Conservation (phyloP, 2,329 filamentous ascomycete species). For the Hymenoscyphus linearis region DNA sequence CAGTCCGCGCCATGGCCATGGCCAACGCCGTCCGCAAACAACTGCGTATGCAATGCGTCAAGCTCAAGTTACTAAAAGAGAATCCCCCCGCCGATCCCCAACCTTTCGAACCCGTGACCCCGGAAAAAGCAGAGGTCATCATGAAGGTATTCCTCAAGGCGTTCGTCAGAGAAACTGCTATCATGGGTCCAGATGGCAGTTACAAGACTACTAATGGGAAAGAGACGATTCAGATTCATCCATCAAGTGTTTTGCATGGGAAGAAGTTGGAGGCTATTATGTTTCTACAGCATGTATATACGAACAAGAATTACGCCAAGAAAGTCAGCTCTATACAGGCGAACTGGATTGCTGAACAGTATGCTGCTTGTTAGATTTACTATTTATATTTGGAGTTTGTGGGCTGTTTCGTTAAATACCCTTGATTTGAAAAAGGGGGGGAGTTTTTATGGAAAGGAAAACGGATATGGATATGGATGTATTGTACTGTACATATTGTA, state of each 20-base stretch:
- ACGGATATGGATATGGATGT: not conserved
- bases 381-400: not conserved
- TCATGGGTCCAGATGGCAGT: conserved; percentile 54
- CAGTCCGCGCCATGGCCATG: conserved; percentile 56
- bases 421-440: not conserved
- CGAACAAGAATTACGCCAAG: conserved; percentile 61
- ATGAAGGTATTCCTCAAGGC: conserved; percentile 58
- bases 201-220: conserved; percentile 57
- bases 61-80: conserved; percentile 41
- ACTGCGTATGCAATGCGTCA: conserved; percentile 50
- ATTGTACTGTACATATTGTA: not conserved
- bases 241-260: conserved; percentile 56
- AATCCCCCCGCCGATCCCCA: conserved; percentile 47
- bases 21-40: conserved; percentile 58
- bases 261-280: conserved; percentile 62
- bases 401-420: not conserved
- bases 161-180: conserved; percentile 56
- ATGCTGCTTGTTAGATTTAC: conserved; percentile 14
- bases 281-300: conserved; percentile 64
- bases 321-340: conserved; percentile 58
- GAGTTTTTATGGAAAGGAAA: not conserved
- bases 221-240: conserved; percentile 57
- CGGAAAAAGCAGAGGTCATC: conserved; percentile 48
- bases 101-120: conserved; percentile 48
- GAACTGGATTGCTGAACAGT: conserved; percentile 45